phyloP scores from a whole-genome alignment of 2,329 filamentous ascomycete genomes.

The Epichloe brachyelytri region DNA sequence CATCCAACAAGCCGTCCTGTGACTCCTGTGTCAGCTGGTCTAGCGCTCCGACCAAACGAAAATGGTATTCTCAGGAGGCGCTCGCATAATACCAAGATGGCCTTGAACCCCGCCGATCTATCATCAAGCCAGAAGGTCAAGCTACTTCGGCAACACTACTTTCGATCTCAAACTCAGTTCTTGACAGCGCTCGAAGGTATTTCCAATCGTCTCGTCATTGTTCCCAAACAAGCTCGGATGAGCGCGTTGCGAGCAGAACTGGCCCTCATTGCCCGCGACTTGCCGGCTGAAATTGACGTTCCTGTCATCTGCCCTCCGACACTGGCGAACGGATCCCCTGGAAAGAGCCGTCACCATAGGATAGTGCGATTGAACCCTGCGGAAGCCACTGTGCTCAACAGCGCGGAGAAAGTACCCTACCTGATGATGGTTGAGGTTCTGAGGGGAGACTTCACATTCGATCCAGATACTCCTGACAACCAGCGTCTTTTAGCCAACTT shows the following conservation, averaged over 20 bases:
- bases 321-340: slow-evolving; percentile 57
- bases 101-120: slow-evolving; percentile 47
- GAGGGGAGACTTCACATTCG: slow-evolving; percentile 71
- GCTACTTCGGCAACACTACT: slow-evolving; percentile 68
- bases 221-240: slow-evolving; percentile 68
- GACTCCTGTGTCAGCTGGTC: slow-evolving; percentile 44
- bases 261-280: slow-evolving; percentile 65
- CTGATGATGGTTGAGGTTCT: slow-evolving; percentile 75
- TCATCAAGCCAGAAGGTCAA: slow-evolving; percentile 55
- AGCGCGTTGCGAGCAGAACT: slow-evolving; percentile 72
- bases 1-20: slow-evolving; percentile 37
- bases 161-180: slow-evolving; percentile 69
- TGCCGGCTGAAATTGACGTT: slow-evolving; percentile 74
- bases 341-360: slow-evolving; percentile 65
- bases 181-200: slow-evolving; percentile 70
- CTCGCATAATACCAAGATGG: slow-evolving; percentile 45
- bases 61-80: slow-evolving; percentile 40
- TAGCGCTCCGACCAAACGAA: slow-evolving; percentile 32
- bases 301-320: slow-evolving; percentile 69
- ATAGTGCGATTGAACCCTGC: slow-evolving; percentile 75
- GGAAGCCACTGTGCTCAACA: slow-evolving; percentile 75
- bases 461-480: slow-evolving; percentile 62
- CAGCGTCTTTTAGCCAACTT: slow-evolving; percentile 47
- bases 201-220: slow-evolving; percentile 69
- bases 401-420: slow-evolving; percentile 76